Evolutionary conservation across 176 grass and related monocot genomes (phyloP).

Genomic region (Rhynchospora tenuis): DNA sequence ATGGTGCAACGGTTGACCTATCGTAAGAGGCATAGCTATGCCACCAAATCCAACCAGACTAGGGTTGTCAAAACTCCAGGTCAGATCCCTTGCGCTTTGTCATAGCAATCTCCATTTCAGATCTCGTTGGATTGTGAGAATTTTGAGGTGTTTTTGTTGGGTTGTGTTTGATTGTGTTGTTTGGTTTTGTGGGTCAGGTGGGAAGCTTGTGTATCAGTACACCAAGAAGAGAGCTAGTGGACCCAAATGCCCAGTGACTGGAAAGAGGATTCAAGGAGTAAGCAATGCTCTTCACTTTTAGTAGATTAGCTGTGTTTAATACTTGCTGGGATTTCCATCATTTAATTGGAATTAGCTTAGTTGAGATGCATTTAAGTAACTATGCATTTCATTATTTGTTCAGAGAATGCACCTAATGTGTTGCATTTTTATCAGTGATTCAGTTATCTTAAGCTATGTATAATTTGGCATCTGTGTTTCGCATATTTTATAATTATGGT

Average conservation of each 20-base stretch:
- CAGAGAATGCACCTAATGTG: not conserved
- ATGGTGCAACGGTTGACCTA: constrained; percentile 93
- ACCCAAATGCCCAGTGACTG: constrained; percentile 88
- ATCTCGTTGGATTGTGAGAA: not conserved
- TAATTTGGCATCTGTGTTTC: not conserved
- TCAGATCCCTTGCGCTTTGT: constrained; percentile 7
- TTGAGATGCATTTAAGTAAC: not conserved
- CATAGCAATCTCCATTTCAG: not conserved
- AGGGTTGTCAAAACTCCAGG: constrained; percentile 95
- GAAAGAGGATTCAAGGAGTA: constrained; percentile 95
- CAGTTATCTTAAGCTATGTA: not conserved
- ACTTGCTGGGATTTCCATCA: not conserved
- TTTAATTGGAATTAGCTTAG: not conserved
- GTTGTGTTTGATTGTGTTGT: not conserved
- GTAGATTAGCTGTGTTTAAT: not conserved
- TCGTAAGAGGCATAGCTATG: constrained; percentile 91
- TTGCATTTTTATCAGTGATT: not conserved
- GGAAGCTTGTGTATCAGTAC: constrained; percentile 94
- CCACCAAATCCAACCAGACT: constrained; percentile 96
- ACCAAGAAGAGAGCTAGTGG: constrained; percentile 87
- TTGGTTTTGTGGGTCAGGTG: constrained; percentile 36
- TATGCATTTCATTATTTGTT: not conserved
- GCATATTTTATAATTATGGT: not conserved
- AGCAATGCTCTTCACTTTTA: constrained; percentile 8
- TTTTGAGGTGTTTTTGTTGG: not conserved